These are phyloP conservation scores for Thelonectria blattea DNA, from an alignment of 2,329 filamentous ascomycete genomes.

Conservation along the genomic window DNA sequence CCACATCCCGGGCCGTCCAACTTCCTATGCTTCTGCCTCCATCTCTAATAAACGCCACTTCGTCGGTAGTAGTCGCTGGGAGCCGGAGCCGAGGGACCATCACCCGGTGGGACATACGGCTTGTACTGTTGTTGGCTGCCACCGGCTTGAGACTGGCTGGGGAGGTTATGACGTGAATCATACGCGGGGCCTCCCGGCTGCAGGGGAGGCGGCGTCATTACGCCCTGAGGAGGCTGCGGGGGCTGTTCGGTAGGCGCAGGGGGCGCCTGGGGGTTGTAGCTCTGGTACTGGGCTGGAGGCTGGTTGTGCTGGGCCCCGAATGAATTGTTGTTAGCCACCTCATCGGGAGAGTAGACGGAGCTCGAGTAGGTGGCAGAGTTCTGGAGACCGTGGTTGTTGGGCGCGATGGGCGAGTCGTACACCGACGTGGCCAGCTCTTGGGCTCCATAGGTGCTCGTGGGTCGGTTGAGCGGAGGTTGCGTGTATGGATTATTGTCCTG, in stretches of 20 bases:
- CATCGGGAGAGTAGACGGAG: slow-evolving; percentile 57
- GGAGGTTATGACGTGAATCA: slow-evolving; percentile 57
- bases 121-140: slow-evolving; percentile 62
- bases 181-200: slow-evolving; percentile 54
- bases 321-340: slow-evolving; percentile 41
- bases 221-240: slow-evolving; percentile 39
- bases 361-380: slow-evolving; percentile 51
- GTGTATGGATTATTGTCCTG: slow-evolving; percentile 48
- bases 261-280: slow-evolving; percentile 49
- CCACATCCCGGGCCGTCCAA: background rate
- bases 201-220: slow-evolving; percentile 50
- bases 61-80: slow-evolving; percentile 64
- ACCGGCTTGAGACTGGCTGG: slow-evolving; percentile 48
- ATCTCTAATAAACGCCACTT: slow-evolving; percentile 41
- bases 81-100: slow-evolving; percentile 56
- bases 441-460: slow-evolving; percentile 72
- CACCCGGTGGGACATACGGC: slow-evolving; percentile 61
- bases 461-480: slow-evolving; percentile 57
- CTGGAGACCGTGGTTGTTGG: slow-evolving; percentile 50
- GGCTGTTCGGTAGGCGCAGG: slow-evolving; percentile 49
- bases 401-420: slow-evolving; percentile 74
- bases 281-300: slow-evolving; percentile 49
- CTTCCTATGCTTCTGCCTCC: background rate
- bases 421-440: slow-evolving; percentile 80
- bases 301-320: slow-evolving; percentile 40